Evolutionary conservation across 371 early-diverging fungal genomes (phyloP), one percentile per base, ranked within the genome.

Genomic region (Mortierella sp.): DNA sequence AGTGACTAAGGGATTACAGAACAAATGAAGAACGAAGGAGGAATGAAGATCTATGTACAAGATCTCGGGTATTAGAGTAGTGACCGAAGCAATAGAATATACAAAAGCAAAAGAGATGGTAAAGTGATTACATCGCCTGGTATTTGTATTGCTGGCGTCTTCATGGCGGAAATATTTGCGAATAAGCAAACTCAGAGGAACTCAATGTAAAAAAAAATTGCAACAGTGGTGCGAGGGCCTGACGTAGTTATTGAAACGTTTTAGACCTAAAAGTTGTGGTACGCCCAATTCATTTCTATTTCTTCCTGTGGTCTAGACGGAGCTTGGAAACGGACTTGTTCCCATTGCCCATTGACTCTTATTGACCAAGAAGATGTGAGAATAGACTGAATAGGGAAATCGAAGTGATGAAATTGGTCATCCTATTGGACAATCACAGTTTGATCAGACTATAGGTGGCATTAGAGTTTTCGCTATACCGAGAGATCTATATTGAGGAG

Each of bases 51-150:
- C 28, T 3, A n/a, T 22, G 55, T 10, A 19, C 19, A 11, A 33
- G 58, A 58, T 38, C 40, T 38, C 40, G 60, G 60, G 60, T 60
- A 60, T 60, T 16, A 60, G n/a, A 9, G n/a, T 22, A 28, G 13
- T 58, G 28, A 1, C 5, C 22, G 22, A n/a, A 53, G n/a, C 21
- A 53, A 53, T 22, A n/a, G 55, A 53, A 19, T 5, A 58, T 8
- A 58, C 11, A 32, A n/a, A 50, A 50, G n/a, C n/a, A 50, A 50
- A 50, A 50, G 21, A 48, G 16, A 50, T 16, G n/a, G n/a, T 50
- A 16, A n/a, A 50, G 16, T 5, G n/a, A 3, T n/a, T 8, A 50
- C 50, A n/a, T 5, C 4, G 50, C n/a, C n/a, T n/a, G 7, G 50
- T 50, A 50, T 50, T 50, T 50, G 50, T 50, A 50, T 50, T 50